phyloP scores from a whole-genome alignment of 345 rosid genomes.

The Brassica rapa region DNA sequence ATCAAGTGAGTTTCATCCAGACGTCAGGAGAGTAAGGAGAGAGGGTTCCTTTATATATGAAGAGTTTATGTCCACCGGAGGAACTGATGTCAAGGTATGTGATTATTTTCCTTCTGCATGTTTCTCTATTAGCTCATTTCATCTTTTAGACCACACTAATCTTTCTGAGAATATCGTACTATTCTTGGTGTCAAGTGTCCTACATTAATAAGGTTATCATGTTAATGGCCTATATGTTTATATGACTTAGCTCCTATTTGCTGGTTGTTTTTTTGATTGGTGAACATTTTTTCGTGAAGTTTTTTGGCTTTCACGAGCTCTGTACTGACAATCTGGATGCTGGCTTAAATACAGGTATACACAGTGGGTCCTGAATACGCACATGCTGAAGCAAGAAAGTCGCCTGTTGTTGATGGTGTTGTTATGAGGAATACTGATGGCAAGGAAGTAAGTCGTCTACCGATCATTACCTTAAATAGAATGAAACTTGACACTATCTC shows the following conservation, averaged over 20 bases:
- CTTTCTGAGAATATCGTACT: not conserved
- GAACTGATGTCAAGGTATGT: constrained; percentile 97
- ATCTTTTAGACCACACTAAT: constrained; percentile 1
- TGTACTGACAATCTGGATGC: constrained; percentile 22
- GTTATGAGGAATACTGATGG: constrained; percentile 98
- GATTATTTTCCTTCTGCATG: not conserved
- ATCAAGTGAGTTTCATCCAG: constrained; percentile 98
- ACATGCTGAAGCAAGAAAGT: constrained; percentile 99
- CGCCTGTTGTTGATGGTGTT: constrained; percentile 99
- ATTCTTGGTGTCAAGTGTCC: constrained; percentile 13
- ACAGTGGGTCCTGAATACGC: constrained; percentile 99
- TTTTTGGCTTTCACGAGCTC: constrained; percentile 20
- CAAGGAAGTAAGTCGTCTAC: constrained; percentile 67
- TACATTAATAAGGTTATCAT: not conserved
- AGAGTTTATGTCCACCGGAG: constrained; percentile 99
- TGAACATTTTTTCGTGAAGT: not conserved
- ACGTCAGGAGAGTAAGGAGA: constrained; percentile 96
- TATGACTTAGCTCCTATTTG: constrained; percentile 5
- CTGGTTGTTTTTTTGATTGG: not conserved
- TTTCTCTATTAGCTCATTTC: constrained; percentile 11
- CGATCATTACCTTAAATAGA: not conserved
- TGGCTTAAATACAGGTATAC: constrained; percentile 68
- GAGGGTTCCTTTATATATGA: constrained; percentile 98
- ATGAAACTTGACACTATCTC: not conserved
- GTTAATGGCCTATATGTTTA: not conserved